Percentiles rank a stretch among this genome's conserved stretches.
Conservation (phyloP, 306 rosid genomes). For the Cajanus cajan region DNA sequence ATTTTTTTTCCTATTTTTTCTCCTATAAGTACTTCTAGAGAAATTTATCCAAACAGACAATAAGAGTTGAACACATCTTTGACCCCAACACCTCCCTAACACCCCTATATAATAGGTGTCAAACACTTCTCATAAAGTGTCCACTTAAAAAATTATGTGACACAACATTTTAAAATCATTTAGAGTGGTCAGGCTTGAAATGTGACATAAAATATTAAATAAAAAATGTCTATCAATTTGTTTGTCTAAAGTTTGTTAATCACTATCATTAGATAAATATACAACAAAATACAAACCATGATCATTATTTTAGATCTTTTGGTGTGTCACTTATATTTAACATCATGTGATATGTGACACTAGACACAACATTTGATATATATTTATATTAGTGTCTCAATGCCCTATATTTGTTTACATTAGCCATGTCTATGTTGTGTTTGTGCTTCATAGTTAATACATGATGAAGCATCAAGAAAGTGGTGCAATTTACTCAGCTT, state of each 20-base stretch:
- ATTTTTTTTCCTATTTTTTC: too few relatives aligned
- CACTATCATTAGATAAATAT: neutral
- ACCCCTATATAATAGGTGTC: neutral
- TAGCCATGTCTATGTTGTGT: neutral
- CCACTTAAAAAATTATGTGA: neutral
- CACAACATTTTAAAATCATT: neutral
- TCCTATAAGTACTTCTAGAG: too few relatives aligned
- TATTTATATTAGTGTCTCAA: neutral
- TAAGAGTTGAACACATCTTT: neutral
- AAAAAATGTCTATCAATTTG: neutral
- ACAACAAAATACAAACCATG: neutral
- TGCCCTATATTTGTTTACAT: neutral
- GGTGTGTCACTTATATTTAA: neutral
- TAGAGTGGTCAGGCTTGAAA: neutral
- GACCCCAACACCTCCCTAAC: neutral
- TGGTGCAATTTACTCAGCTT: neutral
- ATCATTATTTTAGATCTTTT: neutral
- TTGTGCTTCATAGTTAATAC: neutral
- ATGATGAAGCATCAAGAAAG: constrained; percentile 3
- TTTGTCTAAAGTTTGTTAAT: neutral
- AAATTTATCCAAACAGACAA: too few relatives aligned
- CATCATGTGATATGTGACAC: neutral
- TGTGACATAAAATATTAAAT: neutral
- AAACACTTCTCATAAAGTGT: neutral
- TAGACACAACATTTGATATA: neutral